Evolutionary conservation across 2,329 filamentous ascomycete genomes (phyloP).

Genomic region (Aureobasidium subglaciale): DNA sequence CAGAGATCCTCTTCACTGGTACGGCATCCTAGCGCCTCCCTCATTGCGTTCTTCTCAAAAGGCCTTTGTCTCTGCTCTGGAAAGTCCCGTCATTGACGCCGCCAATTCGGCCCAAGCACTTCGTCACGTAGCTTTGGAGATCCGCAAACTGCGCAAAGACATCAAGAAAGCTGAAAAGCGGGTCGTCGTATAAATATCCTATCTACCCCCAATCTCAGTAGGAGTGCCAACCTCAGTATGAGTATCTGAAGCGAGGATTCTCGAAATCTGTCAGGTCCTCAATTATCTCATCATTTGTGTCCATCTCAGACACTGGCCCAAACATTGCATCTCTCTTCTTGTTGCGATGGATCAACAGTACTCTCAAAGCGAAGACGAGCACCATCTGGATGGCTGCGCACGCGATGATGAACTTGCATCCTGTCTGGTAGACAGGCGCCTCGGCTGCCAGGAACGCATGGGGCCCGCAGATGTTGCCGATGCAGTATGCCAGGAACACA

Average conservation of each 20-base stretch:
- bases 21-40: conserved; percentile 46
- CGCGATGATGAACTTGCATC: conserved; percentile 45
- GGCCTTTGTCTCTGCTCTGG: conserved; percentile 50
- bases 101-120: conserved; percentile 54
- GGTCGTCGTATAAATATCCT: background rate
- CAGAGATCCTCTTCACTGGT: conserved; percentile 53
- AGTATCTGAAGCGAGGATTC: conserved; percentile 24
- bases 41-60: conserved; percentile 51
- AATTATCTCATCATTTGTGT: conserved; percentile 24
- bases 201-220: conserved; percentile 15
- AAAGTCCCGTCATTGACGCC: conserved; percentile 51
- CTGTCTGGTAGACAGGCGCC: conserved; percentile 44
- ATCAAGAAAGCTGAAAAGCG: conserved; percentile 32
- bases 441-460: conserved; percentile 41
- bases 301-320: conserved; percentile 14
- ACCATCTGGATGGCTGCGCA: conserved; percentile 39
- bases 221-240: conserved; percentile 22
- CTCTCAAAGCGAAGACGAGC: conserved; percentile 30
- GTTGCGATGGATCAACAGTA: conserved; percentile 33
- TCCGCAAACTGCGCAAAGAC: conserved; percentile 50
- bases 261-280: conserved; percentile 37
- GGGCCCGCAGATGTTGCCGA: conserved; percentile 43
- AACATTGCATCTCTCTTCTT: conserved; percentile 32
- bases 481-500: conserved; percentile 39
- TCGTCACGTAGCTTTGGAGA: conserved; percentile 59